phyloP scores from a whole-genome alignment of 108 stramenopile species.

The Schizochytrium sp. region DNA sequence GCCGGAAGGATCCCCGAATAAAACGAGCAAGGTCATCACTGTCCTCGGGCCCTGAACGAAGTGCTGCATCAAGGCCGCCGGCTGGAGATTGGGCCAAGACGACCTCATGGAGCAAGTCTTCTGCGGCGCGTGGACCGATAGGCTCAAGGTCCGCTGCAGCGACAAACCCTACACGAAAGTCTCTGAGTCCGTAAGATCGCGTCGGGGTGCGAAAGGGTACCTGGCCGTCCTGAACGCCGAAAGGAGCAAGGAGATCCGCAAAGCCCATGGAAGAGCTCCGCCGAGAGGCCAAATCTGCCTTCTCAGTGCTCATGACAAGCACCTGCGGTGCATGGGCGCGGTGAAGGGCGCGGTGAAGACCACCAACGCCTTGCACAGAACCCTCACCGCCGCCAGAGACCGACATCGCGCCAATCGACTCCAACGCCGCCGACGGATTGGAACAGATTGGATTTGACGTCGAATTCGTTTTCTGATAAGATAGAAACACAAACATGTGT shows the following conservation, averaged over 20 bases:
- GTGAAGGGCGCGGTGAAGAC: neutral
- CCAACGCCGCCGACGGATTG: neutral
- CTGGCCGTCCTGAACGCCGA: neutral
- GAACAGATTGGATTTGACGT: no score
- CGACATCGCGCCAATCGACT: neutral
- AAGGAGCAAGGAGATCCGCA: slow-evolving; percentile 23
- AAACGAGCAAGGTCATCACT: slow-evolving; percentile 6
- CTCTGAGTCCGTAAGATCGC: neutral
- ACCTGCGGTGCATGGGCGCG: slow-evolving; percentile 32
- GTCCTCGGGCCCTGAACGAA: slow-evolving; percentile 43
- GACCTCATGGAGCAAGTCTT: neutral
- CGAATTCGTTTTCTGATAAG: no score
- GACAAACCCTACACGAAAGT: slow-evolving; percentile 21
- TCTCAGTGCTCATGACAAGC: neutral
- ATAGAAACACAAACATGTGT: no score
- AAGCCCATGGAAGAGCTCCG: neutral
- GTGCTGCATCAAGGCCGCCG: neutral
- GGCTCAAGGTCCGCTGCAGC: slow-evolving; percentile 39
- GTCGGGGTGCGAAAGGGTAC: slow-evolving; percentile 6
- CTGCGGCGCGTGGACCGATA: neutral
- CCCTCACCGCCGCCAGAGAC: neutral
- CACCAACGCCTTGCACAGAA: neutral
- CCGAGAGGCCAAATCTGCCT: neutral
- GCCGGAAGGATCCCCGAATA: neutral
- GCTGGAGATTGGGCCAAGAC: neutral